Percentiles rank a stretch among this genome's conserved stretches.
These are phyloP conservation scores for Vigna unguiculata DNA, from an alignment of 306 rosid genomes.

Conservation along the genomic window DNA sequence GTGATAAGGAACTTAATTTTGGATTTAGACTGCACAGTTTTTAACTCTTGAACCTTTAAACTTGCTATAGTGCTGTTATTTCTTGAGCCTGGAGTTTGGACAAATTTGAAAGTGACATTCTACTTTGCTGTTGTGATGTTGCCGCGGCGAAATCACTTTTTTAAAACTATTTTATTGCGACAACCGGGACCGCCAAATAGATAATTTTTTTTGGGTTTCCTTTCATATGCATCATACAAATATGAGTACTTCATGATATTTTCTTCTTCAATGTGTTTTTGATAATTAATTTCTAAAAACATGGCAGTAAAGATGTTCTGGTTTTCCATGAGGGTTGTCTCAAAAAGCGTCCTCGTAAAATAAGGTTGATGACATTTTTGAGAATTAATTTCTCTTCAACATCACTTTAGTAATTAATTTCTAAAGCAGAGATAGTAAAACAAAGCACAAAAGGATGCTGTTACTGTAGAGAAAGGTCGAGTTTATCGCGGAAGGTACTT, in stretches of 20 bases:
- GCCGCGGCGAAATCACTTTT: neutral
- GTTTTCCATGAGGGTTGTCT: no score
- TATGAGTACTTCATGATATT: neutral
- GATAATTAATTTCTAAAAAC: no score
- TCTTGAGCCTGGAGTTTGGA: constrained; percentile 6
- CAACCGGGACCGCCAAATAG: neutral
- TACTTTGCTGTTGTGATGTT: neutral
- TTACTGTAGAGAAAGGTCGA: no score
- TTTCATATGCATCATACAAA: neutral
- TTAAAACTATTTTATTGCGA: neutral
- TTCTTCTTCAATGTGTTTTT: no score
- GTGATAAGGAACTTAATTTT: constrained; percentile 45
- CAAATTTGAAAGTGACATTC: neutral
- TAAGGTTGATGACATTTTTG: no score
- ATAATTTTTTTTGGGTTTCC: neutral
- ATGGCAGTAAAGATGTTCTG: no score
- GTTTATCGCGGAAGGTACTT: no score
- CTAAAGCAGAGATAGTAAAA: no score
- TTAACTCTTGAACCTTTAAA: constrained; percentile 9
- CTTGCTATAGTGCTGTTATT: neutral
- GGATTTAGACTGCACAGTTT: constrained; percentile 36
- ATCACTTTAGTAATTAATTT: no score
- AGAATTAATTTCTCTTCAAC: no score
- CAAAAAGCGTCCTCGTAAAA: no score
- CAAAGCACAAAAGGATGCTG: no score